Percentiles rank a stretch among this genome's conserved stretches.
phyloP scores from a whole-genome alignment of 768 basidiomycete genomes.

The Agaricus sinodeliciosus region DNA sequence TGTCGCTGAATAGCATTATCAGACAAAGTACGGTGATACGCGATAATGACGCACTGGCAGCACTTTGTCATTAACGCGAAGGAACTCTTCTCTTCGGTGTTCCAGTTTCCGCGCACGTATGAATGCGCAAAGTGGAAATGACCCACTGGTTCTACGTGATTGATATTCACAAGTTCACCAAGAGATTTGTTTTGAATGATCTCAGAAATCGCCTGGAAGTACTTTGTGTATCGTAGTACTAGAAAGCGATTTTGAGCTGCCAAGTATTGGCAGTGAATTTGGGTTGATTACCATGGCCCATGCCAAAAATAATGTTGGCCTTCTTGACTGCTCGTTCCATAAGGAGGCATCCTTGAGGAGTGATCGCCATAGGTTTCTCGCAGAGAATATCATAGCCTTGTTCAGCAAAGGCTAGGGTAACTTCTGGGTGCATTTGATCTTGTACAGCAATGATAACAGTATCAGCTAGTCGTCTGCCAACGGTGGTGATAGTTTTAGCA shows the following conservation, averaged over 20 bases:
- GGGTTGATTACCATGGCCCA: constrained; percentile 69
- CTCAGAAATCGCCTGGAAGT: constrained; percentile 62
- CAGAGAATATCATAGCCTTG: constrained; percentile 88
- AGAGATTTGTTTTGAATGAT: constrained; percentile 65
- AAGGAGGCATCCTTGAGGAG: constrained; percentile 59
- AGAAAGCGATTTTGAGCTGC: background rate
- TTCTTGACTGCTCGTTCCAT: constrained; percentile 70
- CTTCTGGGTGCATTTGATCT: constrained; percentile 72
- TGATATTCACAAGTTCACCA: constrained; percentile 75
- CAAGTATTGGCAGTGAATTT: background rate
- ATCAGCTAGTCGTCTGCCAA: constrained; percentile 72
- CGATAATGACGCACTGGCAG: constrained; percentile 61
- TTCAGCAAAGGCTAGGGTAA: constrained; percentile 64
- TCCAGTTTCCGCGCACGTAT: constrained; percentile 82
- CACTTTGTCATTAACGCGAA: constrained; percentile 88
- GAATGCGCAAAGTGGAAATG: constrained; percentile 89
- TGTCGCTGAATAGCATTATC: constrained; percentile 47
- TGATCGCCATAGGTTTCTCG: constrained; percentile 90
- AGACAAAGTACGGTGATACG: constrained; percentile 1
- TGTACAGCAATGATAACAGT: constrained; percentile 79
- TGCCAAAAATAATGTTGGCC: constrained; percentile 71
- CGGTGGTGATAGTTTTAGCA: constrained; percentile 51
- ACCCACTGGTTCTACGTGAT: constrained; percentile 82
- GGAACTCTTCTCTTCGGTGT: constrained; percentile 56
- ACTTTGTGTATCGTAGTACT: constrained; percentile 89